phyloP scores from a whole-genome alignment of 2,329 filamentous ascomycete species.

The Tothia fuscella region DNA sequence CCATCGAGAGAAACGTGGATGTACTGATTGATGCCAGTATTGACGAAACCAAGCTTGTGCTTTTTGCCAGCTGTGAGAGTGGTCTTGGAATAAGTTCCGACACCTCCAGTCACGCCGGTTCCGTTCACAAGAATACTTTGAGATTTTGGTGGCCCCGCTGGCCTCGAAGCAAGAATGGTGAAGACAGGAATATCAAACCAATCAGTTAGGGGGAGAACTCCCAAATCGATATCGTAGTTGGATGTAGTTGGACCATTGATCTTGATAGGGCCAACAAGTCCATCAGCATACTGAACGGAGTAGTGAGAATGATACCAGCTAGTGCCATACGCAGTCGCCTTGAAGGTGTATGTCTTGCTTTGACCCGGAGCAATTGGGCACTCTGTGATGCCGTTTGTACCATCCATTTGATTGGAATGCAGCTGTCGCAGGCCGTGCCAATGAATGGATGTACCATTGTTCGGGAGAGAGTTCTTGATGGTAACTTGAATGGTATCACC shows the following conservation, averaged over 20 bases:
- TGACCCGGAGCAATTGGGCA: conserved; percentile 54
- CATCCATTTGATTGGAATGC: conserved; percentile 31
- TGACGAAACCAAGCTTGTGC: conserved; percentile 34
- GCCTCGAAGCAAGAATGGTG: conserved; percentile 4
- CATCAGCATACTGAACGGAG: conserved; percentile 42
- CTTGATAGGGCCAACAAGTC: conserved; percentile 47
- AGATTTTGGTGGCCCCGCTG: conserved; percentile 8
- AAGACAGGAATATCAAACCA: conserved; percentile 11
- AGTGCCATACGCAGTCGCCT: conserved; percentile 35
- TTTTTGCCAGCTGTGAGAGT: conserved; percentile 25
- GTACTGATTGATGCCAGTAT: conserved; percentile 32
- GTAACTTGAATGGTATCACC: conserved; percentile 30
- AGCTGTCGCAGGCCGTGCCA: conserved; percentile 40
- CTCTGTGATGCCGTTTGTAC: conserved; percentile 42
- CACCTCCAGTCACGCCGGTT: conserved; percentile 3
- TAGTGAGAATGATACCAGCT: conserved; percentile 53
- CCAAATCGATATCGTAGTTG: conserved; percentile 31
- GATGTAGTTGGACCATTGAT: conserved; percentile 48
- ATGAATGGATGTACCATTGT: conserved; percentile 40
- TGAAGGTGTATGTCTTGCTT: conserved; percentile 29
- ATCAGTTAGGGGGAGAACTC: conserved; percentile 10
- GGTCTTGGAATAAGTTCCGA: conserved; percentile 16
- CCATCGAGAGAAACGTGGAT: conserved; percentile 28
- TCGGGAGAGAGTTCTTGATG: conserved; percentile 23
- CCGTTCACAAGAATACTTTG: conserved; percentile 11